Base-by-base conservation (phyloP, 768 basidiomycete genomes). In the Pholiota conissans region DNA sequence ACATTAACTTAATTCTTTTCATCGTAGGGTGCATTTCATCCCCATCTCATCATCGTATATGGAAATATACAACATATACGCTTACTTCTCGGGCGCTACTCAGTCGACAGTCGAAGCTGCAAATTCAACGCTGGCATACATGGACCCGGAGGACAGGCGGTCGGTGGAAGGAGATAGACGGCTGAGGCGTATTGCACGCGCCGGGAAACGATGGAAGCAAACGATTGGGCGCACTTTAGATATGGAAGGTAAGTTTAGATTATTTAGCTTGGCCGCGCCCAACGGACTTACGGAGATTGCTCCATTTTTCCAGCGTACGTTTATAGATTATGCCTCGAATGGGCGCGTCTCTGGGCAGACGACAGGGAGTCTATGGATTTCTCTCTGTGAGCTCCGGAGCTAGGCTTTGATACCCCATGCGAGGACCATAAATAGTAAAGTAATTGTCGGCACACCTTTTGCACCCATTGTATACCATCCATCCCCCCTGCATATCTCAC, bases 131-230 rank as follows among this genome's bases (percentile, higher is more conserved):
- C 61, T 69, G 22, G 67, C 67, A n/a, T 58, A 59, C 10, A 61
- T 72, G 5, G 71, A 74, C 49, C 63, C 63, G 35, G 72, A 76
- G 50, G 68, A 70, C 49, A 73, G 76, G 34, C 63, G 67, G 53
- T 67, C 76, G 18, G 63, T 73, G 5, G 85, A 92, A 58, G 90
- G 90, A 3, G 93, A 96, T 67, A 75, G 76, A 26, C 80, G 87
- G 47, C 74, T 95, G 55, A 78, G 86, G 35, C 82, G 91, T 63
- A 96, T 98, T 35, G 95, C 96, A 0, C 76, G 87, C 40, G 93
- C 94, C 1, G 95, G 96, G n/a, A 87, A 94, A 67, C 83, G 91
- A 57, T 98, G 96, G 96, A 93, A 90, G 71, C 82, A 84, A 65
- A 90, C 85, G 0, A 81, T 93, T 18, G 93, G 92, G 26, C 74